These are phyloP conservation scores for Begonia fuchsioides DNA, from an alignment of 306 rosid genomes.

Conservation along the genomic window DNA sequence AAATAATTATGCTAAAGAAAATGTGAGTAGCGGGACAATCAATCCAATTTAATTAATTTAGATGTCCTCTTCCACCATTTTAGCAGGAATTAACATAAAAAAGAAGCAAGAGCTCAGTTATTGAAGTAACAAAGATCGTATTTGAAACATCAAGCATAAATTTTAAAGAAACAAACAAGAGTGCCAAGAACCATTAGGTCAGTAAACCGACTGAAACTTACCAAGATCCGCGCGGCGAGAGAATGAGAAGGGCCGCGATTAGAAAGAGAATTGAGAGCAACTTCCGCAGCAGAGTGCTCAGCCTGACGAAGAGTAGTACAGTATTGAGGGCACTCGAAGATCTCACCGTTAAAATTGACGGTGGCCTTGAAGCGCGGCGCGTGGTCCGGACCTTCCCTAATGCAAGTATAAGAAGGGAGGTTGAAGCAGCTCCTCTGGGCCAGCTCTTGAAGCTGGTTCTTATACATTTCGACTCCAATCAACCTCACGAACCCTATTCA, in stretches of 20 bases:
- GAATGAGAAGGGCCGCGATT: slow-evolving; percentile 96
- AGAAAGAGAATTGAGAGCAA: slow-evolving; percentile 88
- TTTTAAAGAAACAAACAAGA: too few relatives aligned
- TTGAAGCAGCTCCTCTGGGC: slow-evolving; percentile 99
- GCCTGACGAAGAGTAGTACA: slow-evolving; percentile 98
- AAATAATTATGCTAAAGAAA: too few relatives aligned
- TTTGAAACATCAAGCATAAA: too few relatives aligned
- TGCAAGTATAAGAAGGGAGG: slow-evolving; percentile 89
- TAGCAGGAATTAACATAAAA: too few relatives aligned
- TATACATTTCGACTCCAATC: slow-evolving; percentile 63
- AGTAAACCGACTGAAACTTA: slow-evolving; percentile 18
- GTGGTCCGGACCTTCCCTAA: slow-evolving; percentile 99
- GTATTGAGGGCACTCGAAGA: slow-evolving; percentile 88
- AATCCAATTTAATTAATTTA: too few relatives aligned
- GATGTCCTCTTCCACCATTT: too few relatives aligned
- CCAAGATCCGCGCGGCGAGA: slow-evolving; percentile 92
- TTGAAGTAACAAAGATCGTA: too few relatives aligned
- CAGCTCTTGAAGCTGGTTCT: slow-evolving; percentile 99
- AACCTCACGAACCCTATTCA: neutral
- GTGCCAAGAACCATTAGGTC: too few relatives aligned
- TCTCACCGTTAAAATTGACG: slow-evolving; percentile 95
- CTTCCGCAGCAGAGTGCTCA: slow-evolving; percentile 99
- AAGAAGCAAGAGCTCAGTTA: too few relatives aligned
- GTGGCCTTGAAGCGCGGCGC: slow-evolving; percentile 98
- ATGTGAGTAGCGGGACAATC: too few relatives aligned